phyloP scores from a whole-genome alignment of 2,329 filamentous ascomycete species.

The Sporothrix inflata region DNA sequence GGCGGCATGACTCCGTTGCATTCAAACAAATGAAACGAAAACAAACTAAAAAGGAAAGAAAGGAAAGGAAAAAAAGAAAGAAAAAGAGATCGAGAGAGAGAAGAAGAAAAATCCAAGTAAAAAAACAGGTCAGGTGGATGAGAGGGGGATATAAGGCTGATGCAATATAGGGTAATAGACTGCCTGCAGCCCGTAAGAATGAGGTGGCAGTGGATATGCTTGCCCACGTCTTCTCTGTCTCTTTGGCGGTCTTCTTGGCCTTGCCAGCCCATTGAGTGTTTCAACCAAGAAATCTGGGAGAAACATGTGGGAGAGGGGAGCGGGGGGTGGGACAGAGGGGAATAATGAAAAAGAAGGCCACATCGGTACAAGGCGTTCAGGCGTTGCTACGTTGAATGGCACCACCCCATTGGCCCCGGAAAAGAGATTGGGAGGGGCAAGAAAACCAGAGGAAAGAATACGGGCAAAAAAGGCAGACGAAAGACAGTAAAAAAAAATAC shows the following conservation, averaged over 20 bases:
- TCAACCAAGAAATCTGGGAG: slow-evolving; percentile 14
- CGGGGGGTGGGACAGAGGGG: not conserved
- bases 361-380: slow-evolving; percentile 9
- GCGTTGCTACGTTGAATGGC: slow-evolving; percentile 22
- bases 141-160: slow-evolving; percentile 21
- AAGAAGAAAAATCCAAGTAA: not conserved
- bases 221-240: not conserved
- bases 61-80: not conserved
- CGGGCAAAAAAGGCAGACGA: not conserved
- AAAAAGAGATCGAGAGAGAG: not conserved
- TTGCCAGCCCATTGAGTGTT: slow-evolving; percentile 8
- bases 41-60: not conserved
- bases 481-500: not conserved
- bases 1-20: slow-evolving; percentile 1
- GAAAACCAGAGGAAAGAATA: not conserved
- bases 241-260: not conserved
- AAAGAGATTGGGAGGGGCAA: slow-evolving; percentile 22
- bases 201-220: slow-evolving; percentile 15
- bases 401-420: slow-evolving; percentile 16
- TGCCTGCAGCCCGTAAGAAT: slow-evolving; percentile 11
- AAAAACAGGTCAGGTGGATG: not conserved
- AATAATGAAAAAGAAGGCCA: slow-evolving; percentile 10
- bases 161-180: slow-evolving; percentile 18
- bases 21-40: slow-evolving; percentile 3
- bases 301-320: slow-evolving; percentile 2